Base-by-base conservation (phyloP, 2,329 filamentous ascomycete species). In the Hymenotorrendiella dingleyae region DNA sequence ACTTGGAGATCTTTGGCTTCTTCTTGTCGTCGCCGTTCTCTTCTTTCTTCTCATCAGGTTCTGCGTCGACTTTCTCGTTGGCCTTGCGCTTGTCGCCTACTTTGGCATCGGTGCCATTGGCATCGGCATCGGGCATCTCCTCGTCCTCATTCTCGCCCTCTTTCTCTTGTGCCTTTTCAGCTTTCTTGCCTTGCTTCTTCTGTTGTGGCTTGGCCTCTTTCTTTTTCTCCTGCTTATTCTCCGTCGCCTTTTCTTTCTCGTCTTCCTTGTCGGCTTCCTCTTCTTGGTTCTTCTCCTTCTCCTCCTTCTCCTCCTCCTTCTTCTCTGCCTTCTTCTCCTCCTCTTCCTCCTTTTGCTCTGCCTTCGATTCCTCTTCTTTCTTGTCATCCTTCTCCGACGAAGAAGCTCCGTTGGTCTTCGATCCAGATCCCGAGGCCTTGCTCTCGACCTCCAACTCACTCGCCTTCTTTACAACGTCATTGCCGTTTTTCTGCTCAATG, bases 381-480 rank as follows among this genome's bases (percentile, higher is more conserved):
- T 62, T 40, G n/a, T 50, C 39, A 19, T 49, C 46, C 41, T 47
- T 42, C 20, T 43, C 23, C 28, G 47, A 37, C 19, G 49, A 50
- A 28, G 40, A 45, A 12, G 23, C 34, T 2, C 38, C 37, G 23
- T 42, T 42, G 19, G 40, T 50, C 52, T 57, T 62, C 47, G 47
- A 54, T 14, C 57, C 62, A 7, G 40, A 32, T 5, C 17, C 34
- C 1, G 33, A 37, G 24, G 54, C 62, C 47, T 68, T 67, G 53
- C 72, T 58, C 43, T 80, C 74, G 24, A 82, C 66, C 3, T 72
- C 69, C 21, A 82, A 64, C 62, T 83, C 79, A 32, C 69, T 73
- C 10, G 78, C 75, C 48, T 69, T 70, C 65, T 83, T 82, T 40
- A 81, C 77, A 16, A 82, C 78, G 58, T 83, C 78, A 54, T 82